Conservation (phyloP, 2,329 filamentous ascomycete species). For the Diaporthe eres region DNA sequence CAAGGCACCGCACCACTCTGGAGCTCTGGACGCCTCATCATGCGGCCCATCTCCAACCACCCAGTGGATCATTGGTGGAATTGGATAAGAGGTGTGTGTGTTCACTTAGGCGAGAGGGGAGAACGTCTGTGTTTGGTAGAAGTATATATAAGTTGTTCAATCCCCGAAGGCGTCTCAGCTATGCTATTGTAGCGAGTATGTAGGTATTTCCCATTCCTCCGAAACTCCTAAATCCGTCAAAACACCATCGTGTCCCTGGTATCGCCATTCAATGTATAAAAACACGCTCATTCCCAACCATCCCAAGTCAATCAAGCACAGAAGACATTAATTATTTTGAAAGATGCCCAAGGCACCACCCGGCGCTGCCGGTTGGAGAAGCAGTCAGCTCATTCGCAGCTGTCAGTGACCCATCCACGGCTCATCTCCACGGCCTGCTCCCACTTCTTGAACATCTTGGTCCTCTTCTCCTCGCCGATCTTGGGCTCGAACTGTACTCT, state of each 20-base stretch:
- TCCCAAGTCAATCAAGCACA: constrained; percentile 15
- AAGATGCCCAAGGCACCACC: not conserved
- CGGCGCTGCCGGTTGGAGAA: not conserved
- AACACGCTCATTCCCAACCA: constrained; percentile 18
- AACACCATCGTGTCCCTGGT: constrained; percentile 32
- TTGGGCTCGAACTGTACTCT: constrained; percentile 79
- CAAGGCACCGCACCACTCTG: constrained; percentile 23
- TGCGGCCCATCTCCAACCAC: constrained; percentile 11
- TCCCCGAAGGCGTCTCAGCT: constrained; percentile 23
- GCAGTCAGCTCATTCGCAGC: constrained; percentile 44
- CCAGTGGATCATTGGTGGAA: constrained; percentile 20
- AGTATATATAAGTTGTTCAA: constrained; percentile 16
- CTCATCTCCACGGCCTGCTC: constrained; percentile 72
- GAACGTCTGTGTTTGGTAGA: constrained; percentile 3
- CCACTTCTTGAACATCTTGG: constrained; percentile 66
- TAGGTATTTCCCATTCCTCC: constrained; percentile 33
- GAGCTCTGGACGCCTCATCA: constrained; percentile 9
- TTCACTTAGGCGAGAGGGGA: constrained; percentile 18
- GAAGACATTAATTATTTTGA: not conserved
- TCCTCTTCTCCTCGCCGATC: constrained; percentile 61
- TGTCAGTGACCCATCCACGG: constrained; percentile 64
- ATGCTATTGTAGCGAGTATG: constrained; percentile 25
- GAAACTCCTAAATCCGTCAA: constrained; percentile 14
- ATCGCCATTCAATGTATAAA: constrained; percentile 3
- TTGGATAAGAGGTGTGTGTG: not conserved